These are phyloP conservation scores for Suhomyces xylopsoci DNA, from an alignment of 805 yeast genomes.

Conservation along the genomic window DNA sequence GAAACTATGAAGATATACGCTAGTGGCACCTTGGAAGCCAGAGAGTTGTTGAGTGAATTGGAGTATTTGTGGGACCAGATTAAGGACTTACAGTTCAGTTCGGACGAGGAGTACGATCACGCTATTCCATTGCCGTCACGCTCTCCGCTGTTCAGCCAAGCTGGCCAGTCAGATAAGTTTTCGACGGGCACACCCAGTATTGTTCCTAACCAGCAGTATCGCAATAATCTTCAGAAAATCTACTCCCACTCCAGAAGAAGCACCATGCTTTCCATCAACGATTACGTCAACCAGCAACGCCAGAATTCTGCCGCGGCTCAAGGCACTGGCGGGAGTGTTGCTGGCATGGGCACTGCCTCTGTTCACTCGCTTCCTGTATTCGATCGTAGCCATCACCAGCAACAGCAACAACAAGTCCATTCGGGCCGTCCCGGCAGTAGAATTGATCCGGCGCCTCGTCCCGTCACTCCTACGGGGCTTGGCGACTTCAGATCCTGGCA, in stretches of 20 bases:
- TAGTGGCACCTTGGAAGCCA: constrained; percentile 61
- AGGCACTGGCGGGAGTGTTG: constrained; percentile 8
- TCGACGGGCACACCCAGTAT: constrained; percentile 33
- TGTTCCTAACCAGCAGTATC: constrained; percentile 26
- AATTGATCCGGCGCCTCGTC: background rate
- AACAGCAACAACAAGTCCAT: background rate
- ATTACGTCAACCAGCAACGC: constrained; percentile 34
- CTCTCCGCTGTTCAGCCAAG: constrained; percentile 35
- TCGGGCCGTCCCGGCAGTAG: background rate
- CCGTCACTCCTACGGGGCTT: constrained; percentile 8
- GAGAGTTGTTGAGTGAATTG: constrained; percentile 62
- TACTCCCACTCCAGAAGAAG: constrained; percentile 43
- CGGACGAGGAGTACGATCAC: constrained; percentile 29
- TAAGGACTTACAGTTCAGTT: constrained; percentile 41
- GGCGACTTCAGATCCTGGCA: constrained; percentile 54
- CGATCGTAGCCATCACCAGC: constrained; percentile 1
- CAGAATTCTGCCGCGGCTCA: constrained; percentile 12
- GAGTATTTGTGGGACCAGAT: constrained; percentile 76
- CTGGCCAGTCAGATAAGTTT: constrained; percentile 30
- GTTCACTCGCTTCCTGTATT: constrained; percentile 12
- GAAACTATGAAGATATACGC: constrained; percentile 73
- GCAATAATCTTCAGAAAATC: constrained; percentile 38
- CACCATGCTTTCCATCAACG: constrained; percentile 34
- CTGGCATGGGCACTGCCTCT: constrained; percentile 9
- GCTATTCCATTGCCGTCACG: constrained; percentile 27